phyloP scores from a whole-genome alignment of 768 basidiomycete genomes.

The Cystobasidium ongulense region DNA sequence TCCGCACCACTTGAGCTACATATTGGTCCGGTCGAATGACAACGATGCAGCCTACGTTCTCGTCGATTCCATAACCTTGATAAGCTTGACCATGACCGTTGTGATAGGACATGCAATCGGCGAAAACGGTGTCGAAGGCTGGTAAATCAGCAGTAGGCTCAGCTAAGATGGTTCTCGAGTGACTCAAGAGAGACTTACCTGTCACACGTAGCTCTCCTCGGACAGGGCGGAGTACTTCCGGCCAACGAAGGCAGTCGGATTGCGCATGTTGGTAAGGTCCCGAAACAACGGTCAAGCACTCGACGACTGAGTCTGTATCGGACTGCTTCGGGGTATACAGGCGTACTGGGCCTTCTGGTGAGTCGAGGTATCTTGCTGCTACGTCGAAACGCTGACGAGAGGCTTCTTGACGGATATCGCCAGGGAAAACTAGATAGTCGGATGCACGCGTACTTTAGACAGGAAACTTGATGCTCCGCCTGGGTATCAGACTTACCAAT shows the following conservation, averaged over 20 bases:
- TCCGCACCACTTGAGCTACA: slow-evolving; percentile 3
- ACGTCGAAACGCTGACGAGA: not conserved
- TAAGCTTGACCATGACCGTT: slow-evolving; percentile 24
- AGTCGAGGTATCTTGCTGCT: slow-evolving; percentile 46
- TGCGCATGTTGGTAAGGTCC: slow-evolving; percentile 17
- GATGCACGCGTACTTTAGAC: not conserved
- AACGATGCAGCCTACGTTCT: slow-evolving; percentile 16
- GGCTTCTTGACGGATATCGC: not conserved
- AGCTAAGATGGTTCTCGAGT: not conserved
- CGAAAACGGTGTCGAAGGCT: slow-evolving; percentile 21
- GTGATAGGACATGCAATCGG: slow-evolving; percentile 14
- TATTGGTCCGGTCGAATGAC: slow-evolving; percentile 33
- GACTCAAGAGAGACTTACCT: slow-evolving; percentile 14
- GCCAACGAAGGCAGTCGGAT: slow-evolving; percentile 7
- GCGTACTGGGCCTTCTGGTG: slow-evolving; percentile 42
- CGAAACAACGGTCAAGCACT: slow-evolving; percentile 43
- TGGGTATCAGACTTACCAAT: slow-evolving; percentile 44
- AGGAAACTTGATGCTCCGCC: no score
- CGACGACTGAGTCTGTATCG: slow-evolving; percentile 41
- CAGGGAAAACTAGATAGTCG: not conserved
- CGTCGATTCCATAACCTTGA: slow-evolving; percentile 21
- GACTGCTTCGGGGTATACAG: slow-evolving; percentile 43
- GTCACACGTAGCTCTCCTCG: slow-evolving; percentile 1
- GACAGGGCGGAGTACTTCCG: slow-evolving; percentile 23
- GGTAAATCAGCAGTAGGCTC: not conserved